These are phyloP conservation scores for Leccinum subgranulosum DNA, from an alignment of 768 basidiomycete genomes.

Conservation along the genomic window DNA sequence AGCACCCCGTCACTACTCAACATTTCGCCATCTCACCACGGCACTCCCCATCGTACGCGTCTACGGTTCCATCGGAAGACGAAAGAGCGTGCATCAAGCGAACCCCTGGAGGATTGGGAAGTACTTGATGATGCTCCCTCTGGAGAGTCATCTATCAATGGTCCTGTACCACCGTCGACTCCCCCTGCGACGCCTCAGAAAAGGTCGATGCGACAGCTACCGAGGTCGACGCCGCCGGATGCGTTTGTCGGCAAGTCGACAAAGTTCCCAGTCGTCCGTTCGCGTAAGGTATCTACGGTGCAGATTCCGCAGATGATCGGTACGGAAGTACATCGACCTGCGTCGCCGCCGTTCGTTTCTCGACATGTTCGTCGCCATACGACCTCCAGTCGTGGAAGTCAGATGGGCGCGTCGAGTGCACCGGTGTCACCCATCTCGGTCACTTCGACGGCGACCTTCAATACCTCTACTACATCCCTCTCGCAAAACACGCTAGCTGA, in stretches of 20 bases:
- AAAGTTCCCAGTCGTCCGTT: conserved; percentile 12
- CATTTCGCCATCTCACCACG: conserved; percentile 31
- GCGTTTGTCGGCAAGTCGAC: conserved; percentile 15
- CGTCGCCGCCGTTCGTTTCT: conserved; percentile 32
- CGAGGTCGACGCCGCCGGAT: conserved; percentile 7
- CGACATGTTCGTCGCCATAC: conserved; percentile 34
- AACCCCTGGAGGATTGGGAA: conserved; percentile 34
- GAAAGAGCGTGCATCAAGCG: conserved; percentile 33
- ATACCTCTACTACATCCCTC: conserved; percentile 17
- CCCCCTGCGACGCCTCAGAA: conserved; percentile 24
- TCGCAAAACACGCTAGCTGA: conserved; percentile 14
- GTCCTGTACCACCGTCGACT: conserved; percentile 17
- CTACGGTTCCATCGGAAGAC: conserved; percentile 34
- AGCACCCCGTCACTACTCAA: conserved; percentile 32
- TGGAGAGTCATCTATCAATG: conserved; percentile 24
- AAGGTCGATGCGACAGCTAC: conserved; percentile 10
- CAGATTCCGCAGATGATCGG: conserved; percentile 20
- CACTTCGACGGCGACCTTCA: conserved; percentile 27
- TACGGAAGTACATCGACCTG: conserved; percentile 22
- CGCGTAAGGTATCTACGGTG: conserved; percentile 25
- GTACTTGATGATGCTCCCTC: conserved; percentile 29
- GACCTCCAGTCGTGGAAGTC: conserved; percentile 30
- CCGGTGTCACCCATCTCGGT: conserved; percentile 31
- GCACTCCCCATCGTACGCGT: conserved; percentile 28
- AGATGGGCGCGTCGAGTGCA: conserved; percentile 29